Conservation (phyloP, 2,329 filamentous ascomycete species). For the Torrubiella hemipterigena region DNA sequence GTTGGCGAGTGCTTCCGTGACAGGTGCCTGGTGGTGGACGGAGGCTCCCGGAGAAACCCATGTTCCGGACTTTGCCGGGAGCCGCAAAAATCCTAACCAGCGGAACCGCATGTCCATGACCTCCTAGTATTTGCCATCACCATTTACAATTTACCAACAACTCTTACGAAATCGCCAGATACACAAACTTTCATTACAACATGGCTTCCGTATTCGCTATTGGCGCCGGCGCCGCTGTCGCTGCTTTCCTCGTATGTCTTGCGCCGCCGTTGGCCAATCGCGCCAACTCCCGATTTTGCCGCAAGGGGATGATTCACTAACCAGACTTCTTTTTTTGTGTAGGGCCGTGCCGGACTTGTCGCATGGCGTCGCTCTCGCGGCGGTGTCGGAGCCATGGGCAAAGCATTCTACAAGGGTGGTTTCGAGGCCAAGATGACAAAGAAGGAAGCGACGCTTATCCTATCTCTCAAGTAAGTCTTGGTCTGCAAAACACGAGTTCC, state of each 20-base stretch:
- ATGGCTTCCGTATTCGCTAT: slow-evolving; percentile 32
- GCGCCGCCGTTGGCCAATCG: not conserved
- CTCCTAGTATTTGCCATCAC: not conserved
- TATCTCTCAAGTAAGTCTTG: slow-evolving; percentile 74
- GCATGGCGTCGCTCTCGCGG: slow-evolving; percentile 75
- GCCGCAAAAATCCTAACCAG: too few species aligned
- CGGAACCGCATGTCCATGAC: too few species aligned
- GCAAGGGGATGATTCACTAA: slow-evolving; percentile 6
- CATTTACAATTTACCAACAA: not conserved
- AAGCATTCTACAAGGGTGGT: slow-evolving; percentile 96
- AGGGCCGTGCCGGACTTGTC: slow-evolving; percentile 89
- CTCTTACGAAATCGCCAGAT: not conserved
- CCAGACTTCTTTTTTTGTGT: slow-evolving; percentile 3
- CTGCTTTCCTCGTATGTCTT: slow-evolving; percentile 35
- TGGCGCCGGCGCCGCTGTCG: slow-evolving; percentile 36
- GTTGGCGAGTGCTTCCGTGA: too few species aligned
- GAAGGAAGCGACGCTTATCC: slow-evolving; percentile 79
- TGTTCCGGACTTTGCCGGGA: too few species aligned
- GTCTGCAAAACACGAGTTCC: too few species aligned
- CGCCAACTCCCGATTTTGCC: not conserved
- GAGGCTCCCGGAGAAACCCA: too few species aligned
- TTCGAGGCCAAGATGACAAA: slow-evolving; percentile 93
- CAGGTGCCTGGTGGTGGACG: too few species aligned
- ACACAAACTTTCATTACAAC: not conserved
- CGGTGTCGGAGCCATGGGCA: slow-evolving; percentile 68